Conservation (phyloP, 208 protist species). For the Acanthamoeba rhysodes region DNA sequence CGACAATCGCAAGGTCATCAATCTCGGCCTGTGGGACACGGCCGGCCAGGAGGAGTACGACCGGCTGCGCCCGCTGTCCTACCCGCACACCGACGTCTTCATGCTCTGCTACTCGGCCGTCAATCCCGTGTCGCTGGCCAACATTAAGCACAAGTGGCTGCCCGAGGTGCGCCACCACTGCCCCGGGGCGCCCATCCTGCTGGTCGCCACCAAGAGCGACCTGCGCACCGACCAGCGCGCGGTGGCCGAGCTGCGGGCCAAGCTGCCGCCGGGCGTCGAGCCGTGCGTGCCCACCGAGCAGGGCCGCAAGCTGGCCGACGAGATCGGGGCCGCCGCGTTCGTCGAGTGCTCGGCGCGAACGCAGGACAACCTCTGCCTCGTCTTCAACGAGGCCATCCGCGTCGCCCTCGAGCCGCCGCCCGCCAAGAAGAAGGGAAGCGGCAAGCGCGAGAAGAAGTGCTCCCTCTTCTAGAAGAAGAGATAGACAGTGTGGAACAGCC, state of each 20-base stretch:
- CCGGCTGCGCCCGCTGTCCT: conserved; percentile 94
- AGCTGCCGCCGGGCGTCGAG: conserved; percentile 81
- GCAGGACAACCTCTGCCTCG: conserved; percentile 89
- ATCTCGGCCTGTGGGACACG: conserved; percentile 88
- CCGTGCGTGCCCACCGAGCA: conserved; percentile 81
- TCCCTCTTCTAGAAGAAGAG: no score
- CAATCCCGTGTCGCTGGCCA: conserved; percentile 88
- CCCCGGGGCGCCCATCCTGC: conserved; percentile 89
- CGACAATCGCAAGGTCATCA: conserved; percentile 85
- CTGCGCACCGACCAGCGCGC: conserved; percentile 86
- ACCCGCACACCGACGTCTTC: conserved; percentile 93
- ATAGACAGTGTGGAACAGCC: no score
- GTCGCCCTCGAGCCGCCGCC: conserved; percentile 93
- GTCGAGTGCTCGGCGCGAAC: conserved; percentile 94
- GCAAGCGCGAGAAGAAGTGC: no score
- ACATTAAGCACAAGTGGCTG: conserved; percentile 85
- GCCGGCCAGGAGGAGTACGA: conserved; percentile 96
- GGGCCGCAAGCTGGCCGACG: conserved; percentile 87
- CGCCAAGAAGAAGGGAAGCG: neutral
- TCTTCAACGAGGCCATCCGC: conserved; percentile 58
- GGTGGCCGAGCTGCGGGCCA: conserved; percentile 79
- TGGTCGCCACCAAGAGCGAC: conserved; percentile 95
- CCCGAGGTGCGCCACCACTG: conserved; percentile 88
- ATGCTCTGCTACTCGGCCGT: conserved; percentile 93
- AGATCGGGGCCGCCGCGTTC: conserved; percentile 92